Base-by-base conservation (phyloP, 371 early-diverging fungal genomes). In the Cokeromyces recurvatus region DNA sequence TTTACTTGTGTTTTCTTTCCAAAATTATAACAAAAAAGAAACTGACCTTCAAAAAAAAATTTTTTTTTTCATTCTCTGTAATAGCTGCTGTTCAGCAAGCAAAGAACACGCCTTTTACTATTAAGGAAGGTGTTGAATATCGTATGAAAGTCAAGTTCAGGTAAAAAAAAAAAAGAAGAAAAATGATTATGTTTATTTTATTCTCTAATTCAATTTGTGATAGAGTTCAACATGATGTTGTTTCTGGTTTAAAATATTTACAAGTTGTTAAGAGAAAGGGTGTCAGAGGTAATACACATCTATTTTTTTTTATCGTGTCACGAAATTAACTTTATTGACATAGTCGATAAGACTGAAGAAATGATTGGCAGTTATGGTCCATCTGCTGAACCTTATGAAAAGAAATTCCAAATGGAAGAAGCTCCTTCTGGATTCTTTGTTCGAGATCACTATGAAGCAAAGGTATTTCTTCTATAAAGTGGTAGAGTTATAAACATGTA, bases 291-390 rank as follows among this genome's bases (percentile, higher is more conserved):
- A 67, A 40, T 53, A 15, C 6, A 34, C 19, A 19, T 21, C 9
- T 7, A n/a, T 48, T 22, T 7, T 37, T 36, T 3, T 41, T 10
- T 36, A 7, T 14, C 36, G 32, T 36, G 19, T 35, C 14, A 12
- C 4, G 11, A 19, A 37, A 5, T 8, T 8, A 29, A 11, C 29
- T 29, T 29, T 34, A 9, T 15, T 11, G n/a, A 34, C 4, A 34
- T 56, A 85, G 94, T 95, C 38, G 96, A 95, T 64, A 90, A 85
- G 76, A 78, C 76, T 48, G 94, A 96, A 59, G 94, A 94, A 61
- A 96, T 97, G 96, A 78, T 94, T 52, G 98, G 96, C 45, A 88
- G 89, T 53, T 97, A 92, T 53, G 96, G 95, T 27, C 95, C 98
- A 38, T 63, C 75, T 31, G 53, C 74, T 29, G 79, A 82, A 20